phyloP scores from a whole-genome alignment of 257 asterid genomes.

The Verbena officinalis region DNA sequence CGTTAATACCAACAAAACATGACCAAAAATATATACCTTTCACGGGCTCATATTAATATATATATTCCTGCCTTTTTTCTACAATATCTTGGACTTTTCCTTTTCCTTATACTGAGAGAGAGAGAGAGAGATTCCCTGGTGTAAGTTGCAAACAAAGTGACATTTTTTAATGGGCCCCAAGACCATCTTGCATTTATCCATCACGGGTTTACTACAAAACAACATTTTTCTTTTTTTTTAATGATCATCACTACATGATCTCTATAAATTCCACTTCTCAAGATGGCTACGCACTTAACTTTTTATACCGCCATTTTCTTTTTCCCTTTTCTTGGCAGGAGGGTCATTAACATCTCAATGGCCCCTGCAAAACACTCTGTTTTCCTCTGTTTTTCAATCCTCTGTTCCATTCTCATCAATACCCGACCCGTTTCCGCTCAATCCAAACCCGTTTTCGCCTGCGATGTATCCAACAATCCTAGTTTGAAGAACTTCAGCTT shows the following conservation, averaged over 20 bases:
- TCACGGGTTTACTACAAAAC: constrained; percentile 76
- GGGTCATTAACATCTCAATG: constrained; percentile 44
- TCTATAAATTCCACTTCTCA: constrained; percentile 42
- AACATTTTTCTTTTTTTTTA: constrained; percentile 24
- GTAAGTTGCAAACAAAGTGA: constrained; percentile 29
- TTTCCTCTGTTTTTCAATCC: constrained; percentile 38
- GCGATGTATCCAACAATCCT: constrained; percentile 55
- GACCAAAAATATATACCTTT: constrained; percentile 24
- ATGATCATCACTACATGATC: not conserved
- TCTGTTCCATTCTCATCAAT: constrained; percentile 5
- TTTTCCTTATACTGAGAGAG: not conserved
- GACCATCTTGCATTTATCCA: constrained; percentile 35
- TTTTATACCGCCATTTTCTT: not conserved
- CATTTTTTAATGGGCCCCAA: constrained; percentile 36
- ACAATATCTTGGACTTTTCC: constrained; percentile 17
- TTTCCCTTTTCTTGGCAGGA: constrained; percentile 20
- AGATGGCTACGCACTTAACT: not conserved
- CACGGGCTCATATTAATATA: constrained; percentile 32
- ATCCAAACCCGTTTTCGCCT: constrained; percentile 57
- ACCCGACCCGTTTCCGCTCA: constrained; percentile 34
- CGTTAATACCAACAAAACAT: not conserved
- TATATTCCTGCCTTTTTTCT: not conserved
- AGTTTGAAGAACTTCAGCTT: constrained; percentile 47
- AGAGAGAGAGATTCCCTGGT: constrained; percentile 31
- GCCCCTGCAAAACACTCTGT: constrained; percentile 50